Conservation (phyloP, 768 basidiomycete species). For the Sporobolomyces phaffii region DNA sequence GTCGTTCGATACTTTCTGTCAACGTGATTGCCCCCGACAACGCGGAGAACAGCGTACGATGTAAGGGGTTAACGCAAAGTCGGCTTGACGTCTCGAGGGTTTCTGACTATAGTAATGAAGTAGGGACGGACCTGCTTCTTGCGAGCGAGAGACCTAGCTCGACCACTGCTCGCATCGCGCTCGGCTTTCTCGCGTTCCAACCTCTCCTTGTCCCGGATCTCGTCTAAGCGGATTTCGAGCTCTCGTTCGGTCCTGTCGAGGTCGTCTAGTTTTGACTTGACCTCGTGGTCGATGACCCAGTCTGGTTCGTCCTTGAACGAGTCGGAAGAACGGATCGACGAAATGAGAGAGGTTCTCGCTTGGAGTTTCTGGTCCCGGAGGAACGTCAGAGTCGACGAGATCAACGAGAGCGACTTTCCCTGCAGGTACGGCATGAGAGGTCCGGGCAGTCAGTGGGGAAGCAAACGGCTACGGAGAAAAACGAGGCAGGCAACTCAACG, state of each 20-base stretch:
- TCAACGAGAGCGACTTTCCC: constrained; percentile 80
- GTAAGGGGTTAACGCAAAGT: too few species aligned
- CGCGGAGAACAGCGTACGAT: too few species aligned
- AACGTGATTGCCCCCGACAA: too few species aligned
- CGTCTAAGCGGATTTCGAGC: constrained; percentile 45
- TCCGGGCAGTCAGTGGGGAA: not conserved
- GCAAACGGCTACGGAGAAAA: not conserved
- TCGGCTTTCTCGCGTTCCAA: constrained; percentile 49
- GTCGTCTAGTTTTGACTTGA: constrained; percentile 59
- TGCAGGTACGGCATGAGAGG: constrained; percentile 43
- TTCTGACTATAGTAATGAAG: too few species aligned
- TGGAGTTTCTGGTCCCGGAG: constrained; percentile 62
- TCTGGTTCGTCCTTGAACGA: constrained; percentile 49
- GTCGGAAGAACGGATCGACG: constrained; percentile 14
- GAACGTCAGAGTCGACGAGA: constrained; percentile 63
- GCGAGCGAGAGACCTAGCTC: constrained; percentile 17
- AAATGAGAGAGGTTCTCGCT: constrained; percentile 10
- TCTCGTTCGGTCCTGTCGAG: constrained; percentile 51
- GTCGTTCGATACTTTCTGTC: constrained; percentile 36
- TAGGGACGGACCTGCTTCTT: constrained; percentile 57
- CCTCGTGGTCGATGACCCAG: constrained; percentile 71
- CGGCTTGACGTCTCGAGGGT: too few species aligned
- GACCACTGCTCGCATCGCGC: not conserved
- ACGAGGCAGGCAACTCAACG: constrained; percentile 47
- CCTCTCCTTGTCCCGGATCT: constrained; percentile 20